Percentiles rank a stretch among this genome's conserved stretches.
phyloP scores from a whole-genome alignment of 1,284 basidiomycete genomes.

The Mycena sp. region DNA sequence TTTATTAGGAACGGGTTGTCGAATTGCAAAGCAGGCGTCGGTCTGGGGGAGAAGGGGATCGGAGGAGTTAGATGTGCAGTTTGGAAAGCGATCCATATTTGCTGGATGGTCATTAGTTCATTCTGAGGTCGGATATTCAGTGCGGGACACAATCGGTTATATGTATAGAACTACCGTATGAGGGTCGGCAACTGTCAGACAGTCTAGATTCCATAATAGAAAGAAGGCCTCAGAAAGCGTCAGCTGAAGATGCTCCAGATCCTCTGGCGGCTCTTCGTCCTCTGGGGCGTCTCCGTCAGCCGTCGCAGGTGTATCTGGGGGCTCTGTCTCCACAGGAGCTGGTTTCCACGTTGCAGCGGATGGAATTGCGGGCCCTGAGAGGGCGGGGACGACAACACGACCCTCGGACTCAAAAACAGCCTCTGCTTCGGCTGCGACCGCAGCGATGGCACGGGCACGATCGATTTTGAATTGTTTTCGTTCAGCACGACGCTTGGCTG shows the following conservation, averaged over 20 bases:
- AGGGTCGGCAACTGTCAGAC: constrained; percentile 78
- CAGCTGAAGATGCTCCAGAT: constrained; percentile 93
- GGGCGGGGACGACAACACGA: constrained; percentile 61
- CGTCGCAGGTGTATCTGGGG: constrained; percentile 14
- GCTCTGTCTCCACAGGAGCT: constrained; percentile 26
- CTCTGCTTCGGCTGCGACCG: constrained; percentile 79
- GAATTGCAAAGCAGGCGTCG: constrained; percentile 52
- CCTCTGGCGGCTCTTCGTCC: constrained; percentile 50
- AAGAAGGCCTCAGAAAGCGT: constrained; percentile 95
- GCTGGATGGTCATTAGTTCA: constrained; percentile 59
- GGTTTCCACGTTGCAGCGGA: constrained; percentile 84
- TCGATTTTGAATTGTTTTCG: constrained; percentile 93
- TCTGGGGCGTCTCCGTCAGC: constrained; percentile 16
- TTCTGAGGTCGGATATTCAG: too few species aligned
- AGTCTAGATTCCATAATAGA: constrained; percentile 85
- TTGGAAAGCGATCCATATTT: constrained; percentile 73
- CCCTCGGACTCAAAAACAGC: constrained; percentile 75
- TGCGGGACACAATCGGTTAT: too few species aligned
- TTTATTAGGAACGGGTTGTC: constrained; percentile 95
- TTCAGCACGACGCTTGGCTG: constrained; percentile 84
- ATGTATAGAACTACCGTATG: constrained; percentile 58
- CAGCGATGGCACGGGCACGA: constrained; percentile 81
- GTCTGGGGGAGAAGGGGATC: constrained; percentile 39
- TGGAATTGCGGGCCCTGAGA: constrained; percentile 69
- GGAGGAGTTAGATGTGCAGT: constrained; percentile 46